Base-by-base conservation (phyloP, 352 stramenopile species). In the Lagenidium giganteum region DNA sequence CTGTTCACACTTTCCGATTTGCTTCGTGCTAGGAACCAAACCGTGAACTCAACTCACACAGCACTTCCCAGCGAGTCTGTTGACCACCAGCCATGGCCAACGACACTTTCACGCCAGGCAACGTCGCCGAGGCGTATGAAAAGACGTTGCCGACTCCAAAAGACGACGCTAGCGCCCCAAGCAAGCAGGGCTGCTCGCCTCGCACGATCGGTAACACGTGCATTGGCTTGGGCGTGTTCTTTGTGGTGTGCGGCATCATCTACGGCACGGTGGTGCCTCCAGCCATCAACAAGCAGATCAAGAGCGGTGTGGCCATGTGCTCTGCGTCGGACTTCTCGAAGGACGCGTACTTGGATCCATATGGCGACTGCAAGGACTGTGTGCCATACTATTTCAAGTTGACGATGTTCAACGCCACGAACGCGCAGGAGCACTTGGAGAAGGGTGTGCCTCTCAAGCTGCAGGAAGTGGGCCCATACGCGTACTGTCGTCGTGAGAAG, bases 361-460 rank as follows among this genome's bases (percentile, higher is more conserved):
- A 84, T 58, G 69, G 74, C 49, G 72, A 90, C 63, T 90, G 78
- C 49, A 60, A 83, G 11, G 72, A 84, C 47, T 90, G 78, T 57
- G 70, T 65, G 51, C 78, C 78, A 16, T 87, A 83, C 68, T 90
- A 87, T 57, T 61, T 73, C 27, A 69, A 53, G 20, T 29, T 87
- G 7, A 68, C 63, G 49, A 71, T 87, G 67, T 67, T 87, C 48
- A 90, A 90, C 61, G 75, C 73, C 36, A 87, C 72, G 46, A 90
- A 87, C 61, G 70, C 74, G 20, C 67, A 85, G 46, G 70, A 59
- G 3, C 74, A 76, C 35, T 48, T 90, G 3, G 49, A 57, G 27
- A 64, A 52, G 24, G 65, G 61, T 29, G 50, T 48, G 37, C 87
- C 82, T 50, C 61, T 90, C 23, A 39, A 77, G 54, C 55, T 90